phyloP scores from a whole-genome alignment of 2,329 filamentous ascomycete genomes.

The Aureobasidium sp. region DNA sequence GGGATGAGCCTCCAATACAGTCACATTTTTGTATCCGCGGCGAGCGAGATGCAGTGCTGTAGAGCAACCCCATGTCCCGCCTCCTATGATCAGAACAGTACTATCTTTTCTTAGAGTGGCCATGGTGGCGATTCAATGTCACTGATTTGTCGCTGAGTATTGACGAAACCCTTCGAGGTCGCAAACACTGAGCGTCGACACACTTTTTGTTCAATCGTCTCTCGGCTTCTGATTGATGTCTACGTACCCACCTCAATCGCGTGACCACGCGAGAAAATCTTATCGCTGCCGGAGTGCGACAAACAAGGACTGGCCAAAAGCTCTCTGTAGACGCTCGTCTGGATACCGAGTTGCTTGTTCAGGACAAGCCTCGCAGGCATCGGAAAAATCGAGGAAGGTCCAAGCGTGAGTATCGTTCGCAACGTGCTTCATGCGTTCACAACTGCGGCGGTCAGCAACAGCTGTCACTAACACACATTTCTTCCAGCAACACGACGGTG shows the following conservation, averaged over 20 bases:
- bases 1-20: constrained; percentile 41
- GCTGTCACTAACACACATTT: neutral
- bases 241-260: constrained; percentile 4
- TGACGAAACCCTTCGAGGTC: neutral
- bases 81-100: constrained; percentile 40
- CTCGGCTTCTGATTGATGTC: neutral
- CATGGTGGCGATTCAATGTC: neutral
- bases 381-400: neutral
- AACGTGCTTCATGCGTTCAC: neutral
- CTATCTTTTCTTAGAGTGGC: constrained; percentile 19
- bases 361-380: neutral
- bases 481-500: neutral
- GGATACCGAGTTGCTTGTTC: neutral
- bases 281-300: neutral
- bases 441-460: neutral
- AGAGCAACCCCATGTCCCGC: constrained; percentile 46
- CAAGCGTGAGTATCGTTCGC: neutral
- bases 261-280: neutral
- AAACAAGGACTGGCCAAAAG: neutral
- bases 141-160: neutral
- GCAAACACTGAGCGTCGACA: too few relatives aligned
- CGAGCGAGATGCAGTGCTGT: constrained; percentile 48
- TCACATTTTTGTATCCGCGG: constrained; percentile 43
- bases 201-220: neutral
- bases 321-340: neutral